phyloP scores from a whole-genome alignment of 2,329 filamentous ascomycete genomes.

The Monilinia aucupariae region DNA sequence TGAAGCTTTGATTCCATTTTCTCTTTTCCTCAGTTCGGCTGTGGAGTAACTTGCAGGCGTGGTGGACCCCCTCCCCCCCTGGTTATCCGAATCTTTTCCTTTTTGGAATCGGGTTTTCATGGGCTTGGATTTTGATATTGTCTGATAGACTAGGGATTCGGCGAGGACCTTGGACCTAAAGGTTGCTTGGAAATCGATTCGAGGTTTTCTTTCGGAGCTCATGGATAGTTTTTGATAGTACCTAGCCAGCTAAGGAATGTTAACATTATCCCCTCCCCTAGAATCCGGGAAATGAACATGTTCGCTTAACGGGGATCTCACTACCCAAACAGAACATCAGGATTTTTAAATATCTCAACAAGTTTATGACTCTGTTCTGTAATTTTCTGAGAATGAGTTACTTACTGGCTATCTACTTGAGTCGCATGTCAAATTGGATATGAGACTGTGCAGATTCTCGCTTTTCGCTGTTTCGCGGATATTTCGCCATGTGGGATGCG shows the following conservation, averaged over 20 bases:
- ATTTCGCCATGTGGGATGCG: neutral
- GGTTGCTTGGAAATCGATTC: neutral
- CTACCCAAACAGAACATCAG: too few species aligned
- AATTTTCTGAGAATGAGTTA: too few species aligned
- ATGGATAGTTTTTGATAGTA: neutral
- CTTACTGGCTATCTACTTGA: too few species aligned
- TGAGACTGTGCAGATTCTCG: neutral
- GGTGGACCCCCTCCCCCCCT: neutral
- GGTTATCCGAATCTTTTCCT: neutral
- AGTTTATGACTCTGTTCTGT: too few species aligned
- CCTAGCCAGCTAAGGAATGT: too few species aligned
- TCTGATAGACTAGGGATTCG: too few species aligned
- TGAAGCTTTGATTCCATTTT: neutral
- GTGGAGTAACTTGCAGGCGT: neutral
- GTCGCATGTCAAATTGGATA: too few species aligned
- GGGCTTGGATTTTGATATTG: too few species aligned
- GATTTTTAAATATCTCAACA: too few species aligned
- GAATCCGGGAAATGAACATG: too few species aligned
- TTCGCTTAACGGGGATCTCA: too few species aligned
- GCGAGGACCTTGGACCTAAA: neutral
- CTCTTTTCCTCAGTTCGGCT: neutral
- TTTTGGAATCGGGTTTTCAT: neutral
- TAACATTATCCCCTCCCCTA: too few species aligned
- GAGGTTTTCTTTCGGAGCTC: neutral
- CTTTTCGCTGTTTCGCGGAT: neutral